phyloP scores from a whole-genome alignment of 2,329 filamentous ascomycete genomes.

The Alternaria ethzedia region DNA sequence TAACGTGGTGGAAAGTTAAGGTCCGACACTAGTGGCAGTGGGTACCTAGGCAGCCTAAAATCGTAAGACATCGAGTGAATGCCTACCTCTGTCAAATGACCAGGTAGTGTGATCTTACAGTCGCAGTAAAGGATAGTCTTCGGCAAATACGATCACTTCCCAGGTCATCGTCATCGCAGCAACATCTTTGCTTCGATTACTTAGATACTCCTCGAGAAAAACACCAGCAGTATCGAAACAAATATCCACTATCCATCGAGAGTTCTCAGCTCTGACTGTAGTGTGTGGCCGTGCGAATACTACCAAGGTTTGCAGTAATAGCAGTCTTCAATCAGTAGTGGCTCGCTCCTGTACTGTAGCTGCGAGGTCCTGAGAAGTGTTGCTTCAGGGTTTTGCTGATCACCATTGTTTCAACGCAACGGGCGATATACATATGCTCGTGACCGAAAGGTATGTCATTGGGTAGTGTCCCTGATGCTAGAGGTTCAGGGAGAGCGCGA shows the following conservation, averaged over 20 bases:
- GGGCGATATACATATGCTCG: not conserved
- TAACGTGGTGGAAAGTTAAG: not conserved
- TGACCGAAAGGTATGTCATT: not conserved
- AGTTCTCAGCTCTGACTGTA: not conserved
- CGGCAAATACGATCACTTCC: not conserved
- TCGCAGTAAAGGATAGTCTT: not conserved
- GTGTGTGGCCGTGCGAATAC: not conserved
- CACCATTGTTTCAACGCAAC: not conserved
- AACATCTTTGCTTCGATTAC: not conserved
- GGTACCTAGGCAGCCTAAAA: not conserved
- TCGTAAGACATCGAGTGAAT: not conserved
- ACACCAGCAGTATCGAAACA: not conserved
- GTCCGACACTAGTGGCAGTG: not conserved
- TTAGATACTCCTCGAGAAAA: not conserved
- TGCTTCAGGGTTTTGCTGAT: accelerated
- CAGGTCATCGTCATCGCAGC: not conserved
- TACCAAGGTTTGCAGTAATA: not conserved
- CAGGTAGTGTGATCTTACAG: not conserved
- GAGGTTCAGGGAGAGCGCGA: not conserved
- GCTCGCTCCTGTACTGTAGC: not conserved
- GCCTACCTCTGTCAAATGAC: not conserved
- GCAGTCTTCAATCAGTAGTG: not conserved
- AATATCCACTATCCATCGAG: not conserved
- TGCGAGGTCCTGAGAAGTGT: not conserved
- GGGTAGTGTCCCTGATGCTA: not conserved